phyloP scores from a whole-genome alignment of 495 filamentous ascomycete genomes.

The Tuber indicum region DNA sequence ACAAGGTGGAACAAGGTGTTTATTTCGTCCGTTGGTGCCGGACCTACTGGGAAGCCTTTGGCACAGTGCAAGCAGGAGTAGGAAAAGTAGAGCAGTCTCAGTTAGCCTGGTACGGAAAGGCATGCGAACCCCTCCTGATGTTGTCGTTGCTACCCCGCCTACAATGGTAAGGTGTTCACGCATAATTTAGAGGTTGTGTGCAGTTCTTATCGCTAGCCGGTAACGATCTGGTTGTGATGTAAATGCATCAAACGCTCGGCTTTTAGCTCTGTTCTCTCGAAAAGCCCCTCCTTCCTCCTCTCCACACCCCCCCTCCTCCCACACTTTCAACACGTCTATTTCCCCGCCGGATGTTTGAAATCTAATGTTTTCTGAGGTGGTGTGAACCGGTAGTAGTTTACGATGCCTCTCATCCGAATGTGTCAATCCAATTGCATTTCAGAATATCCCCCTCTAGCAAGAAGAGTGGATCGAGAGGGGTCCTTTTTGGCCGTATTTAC shows the following conservation, averaged over 20 bases:
- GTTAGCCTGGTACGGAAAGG: neutral
- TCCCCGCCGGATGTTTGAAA: constrained; percentile 37
- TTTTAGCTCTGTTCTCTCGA: neutral
- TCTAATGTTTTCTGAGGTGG: neutral
- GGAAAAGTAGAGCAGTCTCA: neutral
- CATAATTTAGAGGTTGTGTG: constrained; percentile 37
- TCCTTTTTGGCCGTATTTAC: neutral
- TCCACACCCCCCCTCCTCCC: neutral
- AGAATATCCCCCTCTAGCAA: neutral
- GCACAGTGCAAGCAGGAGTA: neutral
- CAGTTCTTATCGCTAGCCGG: constrained; percentile 35
- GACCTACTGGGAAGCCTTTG: neutral
- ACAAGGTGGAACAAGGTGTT: neutral
- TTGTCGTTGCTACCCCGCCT: neutral
- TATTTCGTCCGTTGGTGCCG: neutral
- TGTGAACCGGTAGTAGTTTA: constrained; percentile 3
- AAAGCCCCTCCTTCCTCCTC: neutral
- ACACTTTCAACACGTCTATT: constrained; percentile 8
- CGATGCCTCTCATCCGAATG: constrained; percentile 4
- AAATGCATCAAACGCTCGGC: constrained; percentile 29
- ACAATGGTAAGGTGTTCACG: constrained; percentile 12
- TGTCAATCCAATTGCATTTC: constrained; percentile 5
- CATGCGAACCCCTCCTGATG: neutral
- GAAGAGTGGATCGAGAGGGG: neutral
- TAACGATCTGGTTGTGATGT: constrained; percentile 23